Evolutionary conservation across 2,329 filamentous ascomycete species (phyloP), one percentile per base, ranked within the genome.

Genomic region (Rhexocercosporidium sp.): DNA sequence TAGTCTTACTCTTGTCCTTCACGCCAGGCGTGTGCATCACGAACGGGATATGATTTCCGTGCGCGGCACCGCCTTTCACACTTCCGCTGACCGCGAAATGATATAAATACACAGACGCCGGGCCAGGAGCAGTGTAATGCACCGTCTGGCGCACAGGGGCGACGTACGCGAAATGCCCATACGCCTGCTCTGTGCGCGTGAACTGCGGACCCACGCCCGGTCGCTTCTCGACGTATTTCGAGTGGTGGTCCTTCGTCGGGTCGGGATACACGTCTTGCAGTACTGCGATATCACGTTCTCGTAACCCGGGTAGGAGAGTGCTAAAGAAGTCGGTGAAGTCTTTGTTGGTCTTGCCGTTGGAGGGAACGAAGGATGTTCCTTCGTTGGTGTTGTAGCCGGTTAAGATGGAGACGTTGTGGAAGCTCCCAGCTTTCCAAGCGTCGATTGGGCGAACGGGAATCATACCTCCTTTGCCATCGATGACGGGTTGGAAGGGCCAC

Each of bases 351-450:
- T 81, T 78, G 62, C 85, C 81, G 7, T 76, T 72, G 16, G 80
- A 76, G 0, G 88, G 85, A 0, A 92, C 85, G 74, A 92, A 93
- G 44, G 82, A 76, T 0, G 87, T 84, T 18, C 90, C 91, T 76
- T 93, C 91, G 73, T 92, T 88, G 46, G 87, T 86, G 77, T 89
- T 90, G 80, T 89, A 93, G 8, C 90, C 90, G 0, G 89, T 92
- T 59, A 93, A 79, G 59, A 93, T 83, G 8, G 88, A 87, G 8
- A 90, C 81, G 69, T 82, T 82, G 71, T 89, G 82, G 75, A 83
- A 86, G 18, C 80, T 77, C 0, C 83, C 81, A 0, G 82, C 79
- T 29, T 81, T 76, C 87, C 87, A 90, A n/a, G 84, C 82, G n/a
- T 82, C 79, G 14, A 90, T 81, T 3, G 90, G 90, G 12, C 84